Base-by-base conservation (phyloP, 306 rosid species). In the Castanopsis chinensis region DNA sequence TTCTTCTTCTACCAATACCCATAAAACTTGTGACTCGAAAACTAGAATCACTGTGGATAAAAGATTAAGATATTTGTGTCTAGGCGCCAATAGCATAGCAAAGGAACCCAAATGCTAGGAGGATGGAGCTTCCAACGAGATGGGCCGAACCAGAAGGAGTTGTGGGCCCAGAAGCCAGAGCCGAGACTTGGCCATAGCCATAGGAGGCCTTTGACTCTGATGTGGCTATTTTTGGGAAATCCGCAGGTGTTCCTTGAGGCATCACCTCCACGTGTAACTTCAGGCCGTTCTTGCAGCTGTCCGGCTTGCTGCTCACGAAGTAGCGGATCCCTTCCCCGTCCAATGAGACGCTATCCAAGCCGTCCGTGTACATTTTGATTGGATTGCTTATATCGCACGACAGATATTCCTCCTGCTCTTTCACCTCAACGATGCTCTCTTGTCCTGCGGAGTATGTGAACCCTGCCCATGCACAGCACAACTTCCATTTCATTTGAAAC, bases 261-360 rank as follows among this genome's bases (percentile, higher is more conserved):
- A 60, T 72, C 21, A 94, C 94, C 52, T 92, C 69, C 37, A 94
- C 80, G 45, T 86, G 87, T 6, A 94, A 76, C 85, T 90, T 94
- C 8, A 94, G 85, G 5, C 98, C 98, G 20, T 45, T 86, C 73
- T 86, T 85, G 89, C 98, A 94, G 76, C 79, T 88, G 6, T 90
- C 76, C 1, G 57, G 0, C 25, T 86, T 81, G 5, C 82, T 88
- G 82, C 97, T 94, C 20, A 83, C 90, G 82, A 92, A 94, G 85
- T 89, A 94, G 63, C 90, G 90, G 45, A 83, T 76, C 28, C 96
- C 98, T 81, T 90, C 97, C 43, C 73, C 80, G 28, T 92, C 87
- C 65, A 94, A 87, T 0, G 92, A 57, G 71, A 91, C 63, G 53
- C 32, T 67, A n/a, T 94, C 96, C 71, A 94, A 53, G 41, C 96